Evolutionary conservation across 148 eudicot species (phyloP).

Genomic region (Talinum fruticosum): DNA sequence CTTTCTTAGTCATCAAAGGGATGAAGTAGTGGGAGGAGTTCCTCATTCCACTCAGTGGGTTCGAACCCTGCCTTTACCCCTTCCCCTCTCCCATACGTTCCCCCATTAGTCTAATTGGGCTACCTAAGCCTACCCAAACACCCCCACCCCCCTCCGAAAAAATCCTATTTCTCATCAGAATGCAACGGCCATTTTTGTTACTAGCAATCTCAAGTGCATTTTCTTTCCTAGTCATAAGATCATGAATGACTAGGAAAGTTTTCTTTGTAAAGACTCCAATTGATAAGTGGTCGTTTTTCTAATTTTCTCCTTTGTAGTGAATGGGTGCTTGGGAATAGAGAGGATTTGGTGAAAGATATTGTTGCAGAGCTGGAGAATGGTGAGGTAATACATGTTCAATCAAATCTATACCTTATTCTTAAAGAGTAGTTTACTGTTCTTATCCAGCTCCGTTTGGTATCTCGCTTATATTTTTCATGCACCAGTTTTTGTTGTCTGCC

Average conservation of each 20-base stretch:
- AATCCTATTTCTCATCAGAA: neutral
- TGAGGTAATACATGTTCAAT: constrained; percentile 54
- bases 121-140: too few species aligned
- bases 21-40: too few species aligned
- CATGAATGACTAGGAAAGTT: neutral
- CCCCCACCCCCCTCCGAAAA: too few species aligned
- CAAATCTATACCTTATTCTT: neutral
- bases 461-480: neutral
- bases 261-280: neutral
- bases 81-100: too few species aligned
- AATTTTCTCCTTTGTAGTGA: constrained; percentile 52
- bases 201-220: neutral
- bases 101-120: too few species aligned
- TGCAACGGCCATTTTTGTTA: neutral
- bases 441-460: neutral
- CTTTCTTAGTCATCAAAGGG: neutral
- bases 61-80: too few species aligned
- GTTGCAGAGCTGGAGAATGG: constrained; percentile 78
- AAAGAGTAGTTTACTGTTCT: neutral
- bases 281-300: neutral
- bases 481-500: neutral
- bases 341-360: constrained; percentile 89
- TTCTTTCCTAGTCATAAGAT: neutral
- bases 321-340: constrained; percentile 97
- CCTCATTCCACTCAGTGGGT: too few species aligned